Conservation (phyloP, 192 early-diverging fungal species). For the Kickxella alabastrina region DNA sequence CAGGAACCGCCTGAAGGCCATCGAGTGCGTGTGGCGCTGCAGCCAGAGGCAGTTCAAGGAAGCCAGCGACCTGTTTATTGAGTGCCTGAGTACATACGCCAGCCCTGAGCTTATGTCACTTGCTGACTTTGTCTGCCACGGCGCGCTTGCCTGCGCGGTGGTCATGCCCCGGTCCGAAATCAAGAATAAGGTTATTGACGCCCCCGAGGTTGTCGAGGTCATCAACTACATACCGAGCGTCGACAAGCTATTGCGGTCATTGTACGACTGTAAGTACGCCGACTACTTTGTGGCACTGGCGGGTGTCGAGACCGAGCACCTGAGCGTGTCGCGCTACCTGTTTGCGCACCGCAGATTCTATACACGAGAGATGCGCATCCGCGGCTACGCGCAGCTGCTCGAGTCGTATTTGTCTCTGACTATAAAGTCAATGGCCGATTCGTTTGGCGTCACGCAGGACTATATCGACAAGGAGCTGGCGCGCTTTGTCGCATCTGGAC, state of each 20-base stretch:
- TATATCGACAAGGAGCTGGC: constrained; percentile 97
- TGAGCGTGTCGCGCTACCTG: constrained; percentile 77
- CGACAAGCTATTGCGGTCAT: constrained; percentile 74
- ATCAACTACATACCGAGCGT: constrained; percentile 85
- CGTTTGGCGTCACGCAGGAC: constrained; percentile 93
- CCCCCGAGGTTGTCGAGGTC: constrained; percentile 96
- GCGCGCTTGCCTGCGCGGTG: constrained; percentile 82
- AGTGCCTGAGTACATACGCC: constrained; percentile 93
- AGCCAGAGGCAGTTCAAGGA: constrained; percentile 95
- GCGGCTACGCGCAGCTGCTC: constrained; percentile 90
- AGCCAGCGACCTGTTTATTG: constrained; percentile 84
- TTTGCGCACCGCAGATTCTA: constrained; percentile 87
- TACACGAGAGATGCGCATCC: constrained; percentile 98
- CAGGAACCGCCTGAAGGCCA: constrained; percentile 94
- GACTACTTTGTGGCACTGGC: constrained; percentile 91
- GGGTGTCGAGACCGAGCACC: constrained; percentile 67
- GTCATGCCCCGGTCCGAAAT: constrained; percentile 88
- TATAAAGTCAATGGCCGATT: constrained; percentile 91
- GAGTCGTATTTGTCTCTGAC: constrained; percentile 94
- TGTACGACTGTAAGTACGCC: constrained; percentile 90
- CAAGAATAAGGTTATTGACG: constrained; percentile 91
- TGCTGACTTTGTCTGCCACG: constrained; percentile 94
- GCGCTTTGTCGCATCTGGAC: constrained; percentile 91
- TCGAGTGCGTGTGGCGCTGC: constrained; percentile 90
- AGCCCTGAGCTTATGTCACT: constrained; percentile 97